Evolutionary conservation across 2,329 filamentous ascomycete genomes (phyloP), one percentile per base, ranked within the genome.

Genomic region (Mariannaea sp.): DNA sequence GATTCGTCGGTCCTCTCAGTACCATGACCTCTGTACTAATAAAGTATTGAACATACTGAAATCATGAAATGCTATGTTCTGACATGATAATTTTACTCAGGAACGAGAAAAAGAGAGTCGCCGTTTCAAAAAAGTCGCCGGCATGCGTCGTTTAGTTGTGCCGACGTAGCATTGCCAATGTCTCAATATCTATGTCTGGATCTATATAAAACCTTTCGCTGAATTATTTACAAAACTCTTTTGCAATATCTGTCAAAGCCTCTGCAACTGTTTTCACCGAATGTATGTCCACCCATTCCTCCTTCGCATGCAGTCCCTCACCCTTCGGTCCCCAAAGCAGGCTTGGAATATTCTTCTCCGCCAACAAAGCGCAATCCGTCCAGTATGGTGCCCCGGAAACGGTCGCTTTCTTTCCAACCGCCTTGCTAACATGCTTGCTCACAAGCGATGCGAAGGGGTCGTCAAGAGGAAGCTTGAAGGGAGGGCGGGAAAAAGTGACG

Each of bases 331-430:
- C 77, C 62, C 73, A 80, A 1, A 82, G 68, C 13, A 82, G 65
- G 0, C 72, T 65, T 0, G 77, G 73, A 22, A 81, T 77, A 0
- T 77, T 79, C 12, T 65, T 68, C 14, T 74, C 69, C 1, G 71
- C 68, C 1, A 82, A 56, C 10, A 81, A 61, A 2, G 79, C 79
- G n/a, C 73, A 77, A 59, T 82, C 78, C 1, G 76, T 78, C 80
- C 79, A 82, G 55, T 73, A 80, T 0, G 71, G 60, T 1, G 62
- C 71, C 6, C 69, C 70, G 2, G 47, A 22, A 1, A 76, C 53
- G 0, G 48, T 49, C 0, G 70, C 64, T 0, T 67, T 48, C 7
- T 30, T 49, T 0, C 68, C 71, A 1, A 74, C 57, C 0, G 68
- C 59, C 3, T 59, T 35, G 2, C 63, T 49, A 1, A 71, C 66